A percentile compares a stretch with the other conserved stretches of the same genome.
phyloP scores from a whole-genome alignment of 768 basidiomycete species.

The Leccinum ochraceum region DNA sequence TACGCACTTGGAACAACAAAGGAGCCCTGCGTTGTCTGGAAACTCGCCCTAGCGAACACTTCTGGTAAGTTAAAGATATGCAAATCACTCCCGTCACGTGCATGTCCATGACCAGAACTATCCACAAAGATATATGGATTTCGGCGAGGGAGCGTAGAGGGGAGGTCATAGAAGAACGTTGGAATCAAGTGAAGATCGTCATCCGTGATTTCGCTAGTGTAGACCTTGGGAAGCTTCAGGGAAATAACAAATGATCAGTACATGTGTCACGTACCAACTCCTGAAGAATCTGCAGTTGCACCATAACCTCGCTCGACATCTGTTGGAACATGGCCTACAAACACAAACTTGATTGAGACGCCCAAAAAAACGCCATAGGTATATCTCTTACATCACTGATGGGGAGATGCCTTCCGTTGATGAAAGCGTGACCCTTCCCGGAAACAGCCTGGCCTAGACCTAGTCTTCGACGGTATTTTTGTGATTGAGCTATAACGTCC shows the following conservation, averaged over 20 bases:
- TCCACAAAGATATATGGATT: conserved; percentile 73
- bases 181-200: conserved; percentile 50
- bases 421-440: conserved; percentile 68
- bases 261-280: conserved; percentile 53
- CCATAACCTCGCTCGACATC: conserved; percentile 44
- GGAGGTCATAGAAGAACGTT: conserved; percentile 90
- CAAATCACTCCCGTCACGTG: conserved; percentile 9
- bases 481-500: conserved; percentile 44
- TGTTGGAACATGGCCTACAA: conserved; percentile 29
- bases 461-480: conserved; percentile 59
- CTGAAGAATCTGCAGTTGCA: conserved; percentile 69
- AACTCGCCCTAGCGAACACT: conserved; percentile 35
- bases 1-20: conserved; percentile 69
- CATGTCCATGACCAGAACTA: conserved; percentile 30
- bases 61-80: conserved; percentile 34
- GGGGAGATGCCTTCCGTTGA: conserved; percentile 83
- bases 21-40: conserved; percentile 40
- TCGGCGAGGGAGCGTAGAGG: conserved; percentile 66
- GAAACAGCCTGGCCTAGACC: conserved; percentile 42
- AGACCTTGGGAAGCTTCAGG: conserved; percentile 44
- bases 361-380: no score
- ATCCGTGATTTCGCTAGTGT: conserved; percentile 57
- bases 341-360: not conserved
- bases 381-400: conserved; percentile 60
- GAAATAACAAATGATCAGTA: not conserved